Evolutionary conservation across 345 rosid genomes (phyloP).

Genomic region (Bruguiera parviflora): DNA sequence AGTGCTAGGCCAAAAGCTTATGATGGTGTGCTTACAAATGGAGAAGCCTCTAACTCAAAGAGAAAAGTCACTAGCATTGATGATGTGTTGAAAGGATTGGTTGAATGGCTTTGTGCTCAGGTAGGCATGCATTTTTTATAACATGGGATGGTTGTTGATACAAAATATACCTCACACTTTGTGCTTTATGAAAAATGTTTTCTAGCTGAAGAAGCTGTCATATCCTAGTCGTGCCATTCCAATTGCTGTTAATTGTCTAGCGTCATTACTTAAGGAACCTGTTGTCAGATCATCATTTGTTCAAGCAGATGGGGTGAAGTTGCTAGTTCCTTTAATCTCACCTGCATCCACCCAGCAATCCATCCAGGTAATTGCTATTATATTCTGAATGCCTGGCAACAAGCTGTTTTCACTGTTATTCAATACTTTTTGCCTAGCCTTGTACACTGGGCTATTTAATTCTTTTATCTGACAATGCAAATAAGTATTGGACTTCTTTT

Average conservation of each 20-base stretch:
- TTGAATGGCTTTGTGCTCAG: slow-evolving; percentile 97
- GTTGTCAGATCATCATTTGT: slow-evolving; percentile 88
- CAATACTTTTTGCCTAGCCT: too few species aligned
- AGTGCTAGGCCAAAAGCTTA: slow-evolving; percentile 76
- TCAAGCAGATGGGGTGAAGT: slow-evolving; percentile 85
- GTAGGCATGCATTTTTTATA: slow-evolving; percentile 25
- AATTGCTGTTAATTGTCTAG: slow-evolving; percentile 67
- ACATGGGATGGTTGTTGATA: neutral
- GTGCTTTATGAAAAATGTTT: neutral
- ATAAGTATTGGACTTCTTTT: neutral
- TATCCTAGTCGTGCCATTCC: slow-evolving; percentile 80
- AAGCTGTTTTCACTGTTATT: too few species aligned
- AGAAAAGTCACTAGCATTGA: slow-evolving; percentile 53
- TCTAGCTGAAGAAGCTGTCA: slow-evolving; percentile 87
- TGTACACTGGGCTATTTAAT: neutral
- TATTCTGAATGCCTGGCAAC: neutral
- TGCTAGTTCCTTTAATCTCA: slow-evolving; percentile 75
- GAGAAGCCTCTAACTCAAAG: slow-evolving; percentile 71
- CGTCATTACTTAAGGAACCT: slow-evolving; percentile 80
- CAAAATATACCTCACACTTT: neutral
- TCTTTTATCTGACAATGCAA: slow-evolving; percentile 7
- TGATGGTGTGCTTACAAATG: slow-evolving; percentile 45
- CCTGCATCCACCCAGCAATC: slow-evolving; percentile 98
- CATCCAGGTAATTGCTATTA: slow-evolving; percentile 57
- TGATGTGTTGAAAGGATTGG: slow-evolving; percentile 87